Evolutionary conservation across 371 early-diverging fungal species (phyloP).

Genomic region (Cladochytrium tenue): DNA sequence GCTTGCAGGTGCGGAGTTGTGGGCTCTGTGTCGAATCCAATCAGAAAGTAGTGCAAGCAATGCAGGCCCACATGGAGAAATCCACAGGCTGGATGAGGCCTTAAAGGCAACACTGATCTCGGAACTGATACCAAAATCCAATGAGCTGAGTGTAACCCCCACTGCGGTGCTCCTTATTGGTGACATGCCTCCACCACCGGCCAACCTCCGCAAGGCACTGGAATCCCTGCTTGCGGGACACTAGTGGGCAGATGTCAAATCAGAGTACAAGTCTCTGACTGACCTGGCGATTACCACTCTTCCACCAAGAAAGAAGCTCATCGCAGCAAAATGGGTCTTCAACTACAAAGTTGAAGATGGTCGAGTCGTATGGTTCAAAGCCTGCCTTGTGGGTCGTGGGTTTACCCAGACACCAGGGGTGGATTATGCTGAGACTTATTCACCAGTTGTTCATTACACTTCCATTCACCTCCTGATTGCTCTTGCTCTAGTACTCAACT

Average conservation of each 20-base stretch:
- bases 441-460: background rate
- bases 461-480: background rate
- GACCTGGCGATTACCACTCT: background rate
- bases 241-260: background rate
- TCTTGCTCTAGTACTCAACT: background rate
- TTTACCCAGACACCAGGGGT: background rate
- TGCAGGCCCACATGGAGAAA: no score
- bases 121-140: no score
- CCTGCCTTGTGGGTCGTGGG: background rate
- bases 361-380: background rate
- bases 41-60: no score
- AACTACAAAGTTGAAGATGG: background rate
- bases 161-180: background rate
- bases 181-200: background rate
- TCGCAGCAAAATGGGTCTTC: background rate
- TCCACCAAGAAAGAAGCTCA: background rate
- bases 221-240: background rate
- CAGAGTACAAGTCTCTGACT: background rate
- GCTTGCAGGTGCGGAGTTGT: no score
- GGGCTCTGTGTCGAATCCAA: no score
- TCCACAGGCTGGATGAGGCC: no score
- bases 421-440: background rate
- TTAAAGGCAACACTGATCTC: no score
- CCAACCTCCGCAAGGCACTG: background rate
- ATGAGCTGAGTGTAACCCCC: background rate